Conservation (phyloP, 1,139 yeast species). For the Blastobotrys niveus region DNA sequence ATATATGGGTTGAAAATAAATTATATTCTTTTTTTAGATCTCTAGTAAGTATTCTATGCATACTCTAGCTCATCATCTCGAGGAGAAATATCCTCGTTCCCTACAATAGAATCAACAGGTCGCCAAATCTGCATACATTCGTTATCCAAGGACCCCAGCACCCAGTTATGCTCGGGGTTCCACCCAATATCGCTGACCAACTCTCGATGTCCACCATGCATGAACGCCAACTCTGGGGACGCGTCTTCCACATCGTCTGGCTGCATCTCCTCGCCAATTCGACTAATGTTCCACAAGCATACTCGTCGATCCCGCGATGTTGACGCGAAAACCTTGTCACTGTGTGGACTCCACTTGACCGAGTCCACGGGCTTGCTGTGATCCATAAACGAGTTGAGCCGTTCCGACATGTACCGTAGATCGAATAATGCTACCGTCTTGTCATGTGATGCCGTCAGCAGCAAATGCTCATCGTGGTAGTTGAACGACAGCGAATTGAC, state of each 20-base stretch:
- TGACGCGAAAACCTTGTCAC: constrained; percentile 57
- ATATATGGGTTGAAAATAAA: background rate
- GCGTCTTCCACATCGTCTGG: constrained; percentile 30
- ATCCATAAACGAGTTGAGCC: constrained; percentile 35
- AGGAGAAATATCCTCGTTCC: background rate
- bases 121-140: constrained; percentile 82
- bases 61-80: constrained; percentile 3
- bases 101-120: constrained; percentile 13
- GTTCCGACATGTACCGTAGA: constrained; percentile 41
- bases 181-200: constrained; percentile 83
- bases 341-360: constrained; percentile 70
- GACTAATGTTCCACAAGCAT: constrained; percentile 60
- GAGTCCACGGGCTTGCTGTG: constrained; percentile 62
- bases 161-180: constrained; percentile 68
- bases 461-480: constrained; percentile 46
- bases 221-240: constrained; percentile 48
- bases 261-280: constrained; percentile 34
- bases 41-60: background rate
- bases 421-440: constrained; percentile 69
- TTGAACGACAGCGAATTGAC: constrained; percentile 64
- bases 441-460: constrained; percentile 65
- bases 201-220: constrained; percentile 85
- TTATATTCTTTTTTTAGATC: background rate
- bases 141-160: constrained; percentile 74
- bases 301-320: constrained; percentile 69